Conservation (phyloP, 345 rosid species). For the Aquilaria yunnanensis region DNA sequence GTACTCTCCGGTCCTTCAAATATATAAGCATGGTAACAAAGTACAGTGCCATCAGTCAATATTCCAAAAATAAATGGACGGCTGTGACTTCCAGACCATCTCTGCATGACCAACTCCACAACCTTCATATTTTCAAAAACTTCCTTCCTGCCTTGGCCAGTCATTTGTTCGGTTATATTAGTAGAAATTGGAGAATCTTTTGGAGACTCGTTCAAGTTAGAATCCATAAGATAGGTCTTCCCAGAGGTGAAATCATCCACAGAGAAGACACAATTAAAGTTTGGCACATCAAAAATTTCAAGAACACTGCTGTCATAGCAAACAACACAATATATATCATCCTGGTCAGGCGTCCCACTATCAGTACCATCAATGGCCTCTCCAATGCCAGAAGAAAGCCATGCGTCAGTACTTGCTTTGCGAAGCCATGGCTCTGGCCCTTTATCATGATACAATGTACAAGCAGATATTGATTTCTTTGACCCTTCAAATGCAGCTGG, state of each 20-base stretch:
- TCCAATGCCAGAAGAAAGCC: constrained; percentile 90
- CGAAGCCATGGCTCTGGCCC: constrained; percentile 97
- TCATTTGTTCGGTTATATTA: constrained; percentile 38
- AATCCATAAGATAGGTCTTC: constrained; percentile 67
- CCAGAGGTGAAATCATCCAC: constrained; percentile 85
- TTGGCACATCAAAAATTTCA: constrained; percentile 93
- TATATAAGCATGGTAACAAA: constrained; percentile 88
- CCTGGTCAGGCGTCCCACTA: constrained; percentile 82
- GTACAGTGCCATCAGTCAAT: constrained; percentile 90
- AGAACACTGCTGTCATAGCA: constrained; percentile 81
- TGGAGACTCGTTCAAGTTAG: constrained; percentile 35
- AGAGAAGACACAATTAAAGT: constrained; percentile 73
- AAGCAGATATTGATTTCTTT: constrained; percentile 61
- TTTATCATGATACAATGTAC: constrained; percentile 88
- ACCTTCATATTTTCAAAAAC: constrained; percentile 52
- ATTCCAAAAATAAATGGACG: constrained; percentile 86
- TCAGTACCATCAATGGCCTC: constrained; percentile 84
- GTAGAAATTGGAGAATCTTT: constrained; percentile 34
- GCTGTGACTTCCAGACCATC: constrained; percentile 85
- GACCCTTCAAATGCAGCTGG: constrained; percentile 64
- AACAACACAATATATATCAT: constrained; percentile 84
- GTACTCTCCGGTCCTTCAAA: constrained; percentile 73
- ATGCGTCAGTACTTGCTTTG: constrained; percentile 93
- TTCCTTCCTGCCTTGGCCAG: constrained; percentile 62
- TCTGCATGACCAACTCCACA: constrained; percentile 87